A percentile compares a stretch with the other conserved stretches of the same genome.
These are phyloP conservation scores for Poterioochromonas sp. DNA, from an alignment of 352 stramenopile species.

Conservation along the genomic window DNA sequence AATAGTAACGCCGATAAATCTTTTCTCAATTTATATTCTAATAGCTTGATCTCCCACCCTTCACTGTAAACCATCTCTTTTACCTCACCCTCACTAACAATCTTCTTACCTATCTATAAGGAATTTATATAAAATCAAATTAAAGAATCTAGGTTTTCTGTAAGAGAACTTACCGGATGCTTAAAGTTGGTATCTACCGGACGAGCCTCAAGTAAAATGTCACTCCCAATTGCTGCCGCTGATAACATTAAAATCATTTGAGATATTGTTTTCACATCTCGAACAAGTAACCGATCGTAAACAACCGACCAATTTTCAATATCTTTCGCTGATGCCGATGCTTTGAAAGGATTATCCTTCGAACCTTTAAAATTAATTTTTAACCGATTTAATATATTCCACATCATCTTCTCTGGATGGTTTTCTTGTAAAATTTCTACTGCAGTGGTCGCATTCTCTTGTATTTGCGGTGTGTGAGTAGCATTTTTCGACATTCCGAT, in stretches of 20 bases:
- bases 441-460: background rate
- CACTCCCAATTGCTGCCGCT: background rate
- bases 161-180: too few species aligned
- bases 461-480: background rate
- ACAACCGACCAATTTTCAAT: slow-evolving; percentile 11
- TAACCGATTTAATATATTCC: slow-evolving; percentile 29
- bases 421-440: background rate
- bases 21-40: background rate
- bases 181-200: background rate
- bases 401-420: slow-evolving; percentile 16
- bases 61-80: background rate
- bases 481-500: background rate
- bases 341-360: background rate
- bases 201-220: background rate
- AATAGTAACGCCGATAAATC: background rate
- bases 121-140: background rate
- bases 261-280: slow-evolving; percentile 27
- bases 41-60: background rate
- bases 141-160: too few species aligned
- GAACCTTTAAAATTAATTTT: slow-evolving; percentile 1
- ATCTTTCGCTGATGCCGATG: background rate
- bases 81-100: background rate
- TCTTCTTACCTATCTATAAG: background rate
- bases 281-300: background rate
- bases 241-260: background rate